Percentiles rank a stretch among this genome's conserved stretches.
These are phyloP conservation scores for Teratosphaeria epicoccoides DNA, from an alignment of 2,329 filamentous ascomycete genomes.

Conservation along the genomic window DNA sequence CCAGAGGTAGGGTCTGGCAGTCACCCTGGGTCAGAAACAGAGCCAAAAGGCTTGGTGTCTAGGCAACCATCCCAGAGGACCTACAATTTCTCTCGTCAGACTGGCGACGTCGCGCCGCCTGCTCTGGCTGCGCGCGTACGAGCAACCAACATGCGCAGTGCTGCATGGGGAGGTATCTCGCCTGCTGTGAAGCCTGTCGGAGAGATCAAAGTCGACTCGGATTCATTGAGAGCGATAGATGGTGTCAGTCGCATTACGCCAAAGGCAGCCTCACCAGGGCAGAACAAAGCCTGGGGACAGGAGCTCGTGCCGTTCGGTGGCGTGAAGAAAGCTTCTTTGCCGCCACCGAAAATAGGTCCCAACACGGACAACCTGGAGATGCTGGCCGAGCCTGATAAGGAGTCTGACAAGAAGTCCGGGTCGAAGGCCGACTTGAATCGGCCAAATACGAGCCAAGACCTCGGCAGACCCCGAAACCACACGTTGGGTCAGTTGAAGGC, in stretches of 20 bases:
- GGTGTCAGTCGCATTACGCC: neutral
- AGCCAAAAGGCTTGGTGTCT: neutral
- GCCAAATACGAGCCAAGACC: neutral
- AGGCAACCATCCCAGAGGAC: neutral
- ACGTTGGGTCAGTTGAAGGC: neutral
- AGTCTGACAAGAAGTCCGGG: neutral
- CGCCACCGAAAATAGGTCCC: neutral
- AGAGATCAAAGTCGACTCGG: neutral
- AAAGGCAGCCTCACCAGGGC: conserved; percentile 1
- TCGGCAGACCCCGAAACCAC: neutral
- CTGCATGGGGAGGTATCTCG: neutral
- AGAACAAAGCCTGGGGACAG: conserved; percentile 4
- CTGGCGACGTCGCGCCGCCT: neutral
- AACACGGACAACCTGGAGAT: neutral
- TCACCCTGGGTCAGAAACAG: neutral
- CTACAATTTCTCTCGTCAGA: neutral
- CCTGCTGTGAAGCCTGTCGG: neutral
- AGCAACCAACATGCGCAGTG: neutral
- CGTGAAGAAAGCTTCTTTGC: neutral
- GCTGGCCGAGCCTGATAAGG: neutral
- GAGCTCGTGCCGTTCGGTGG: conserved; percentile 1
- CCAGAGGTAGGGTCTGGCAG: neutral
- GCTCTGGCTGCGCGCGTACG: neutral
- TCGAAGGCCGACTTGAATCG: neutral
- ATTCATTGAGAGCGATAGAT: conserved; percentile 3